phyloP scores from a whole-genome alignment of 164 flowering plant genomes.

The Akebia trifoliata region DNA sequence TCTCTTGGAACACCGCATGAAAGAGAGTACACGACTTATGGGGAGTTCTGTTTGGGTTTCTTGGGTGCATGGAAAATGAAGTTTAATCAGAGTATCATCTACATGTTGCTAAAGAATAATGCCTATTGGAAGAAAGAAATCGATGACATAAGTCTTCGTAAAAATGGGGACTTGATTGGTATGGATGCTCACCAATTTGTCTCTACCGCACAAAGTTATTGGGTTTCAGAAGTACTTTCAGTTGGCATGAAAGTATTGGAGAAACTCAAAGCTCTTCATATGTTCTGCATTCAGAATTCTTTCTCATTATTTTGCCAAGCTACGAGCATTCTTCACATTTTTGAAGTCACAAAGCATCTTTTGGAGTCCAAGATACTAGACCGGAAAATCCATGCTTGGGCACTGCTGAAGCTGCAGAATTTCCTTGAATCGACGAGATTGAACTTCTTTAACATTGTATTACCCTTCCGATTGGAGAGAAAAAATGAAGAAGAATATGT shows the following conservation, averaged over 20 bases:
- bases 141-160: conserved; percentile 13
- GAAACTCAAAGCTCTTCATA: conserved; percentile 30
- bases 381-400: conserved; percentile 2
- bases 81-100: conserved; percentile 12
- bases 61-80: conserved; percentile 41
- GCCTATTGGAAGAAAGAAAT: conserved; percentile 45
- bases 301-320: conserved; percentile 26
- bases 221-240: conserved; percentile 31
- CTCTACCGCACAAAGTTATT: conserved; percentile 26
- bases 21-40: conserved; percentile 14
- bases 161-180: conserved; percentile 19
- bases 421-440: conserved; percentile 17
- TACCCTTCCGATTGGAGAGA: conserved; percentile 37
- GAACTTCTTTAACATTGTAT: conserved; percentile 24
- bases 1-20: conserved; percentile 15
- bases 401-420: conserved; percentile 24
- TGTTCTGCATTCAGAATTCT: conserved; percentile 9
- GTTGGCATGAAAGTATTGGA: conserved; percentile 39
- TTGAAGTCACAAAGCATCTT: conserved; percentile 33
- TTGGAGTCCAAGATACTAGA: conserved; percentile 16
- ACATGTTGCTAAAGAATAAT: conserved; percentile 28
- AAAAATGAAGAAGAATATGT: conserved; percentile 26
- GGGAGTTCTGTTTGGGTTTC: conserved; percentile 44
- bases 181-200: conserved; percentile 32
- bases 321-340: conserved; percentile 21